These are phyloP conservation scores for Xerocomellus intermedius DNA, from an alignment of 768 basidiomycete genomes.

Conservation along the genomic window DNA sequence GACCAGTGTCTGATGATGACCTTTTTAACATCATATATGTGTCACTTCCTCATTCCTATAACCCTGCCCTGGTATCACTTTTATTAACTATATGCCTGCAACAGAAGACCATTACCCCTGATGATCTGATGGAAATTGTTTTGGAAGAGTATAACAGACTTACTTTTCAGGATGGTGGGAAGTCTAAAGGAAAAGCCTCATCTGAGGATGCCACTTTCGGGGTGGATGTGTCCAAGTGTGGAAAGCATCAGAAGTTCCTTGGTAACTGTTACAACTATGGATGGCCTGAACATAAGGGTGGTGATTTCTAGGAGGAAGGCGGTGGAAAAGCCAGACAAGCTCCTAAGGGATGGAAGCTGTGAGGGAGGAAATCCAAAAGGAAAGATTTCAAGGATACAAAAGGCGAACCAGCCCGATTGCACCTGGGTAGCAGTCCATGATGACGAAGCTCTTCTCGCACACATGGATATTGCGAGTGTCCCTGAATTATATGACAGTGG, in stretches of 20 bases:
- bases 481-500: not conserved
- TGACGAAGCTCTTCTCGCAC: not conserved
- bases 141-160: not conserved
- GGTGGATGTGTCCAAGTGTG: too few relatives aligned
- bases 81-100: not conserved
- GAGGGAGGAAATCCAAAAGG: too few relatives aligned
- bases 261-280: too few relatives aligned
- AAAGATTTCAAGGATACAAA: not conserved
- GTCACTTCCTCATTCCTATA: not conserved
- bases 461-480: not conserved
- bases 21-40: not conserved
- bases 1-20: not conserved
- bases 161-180: too few relatives aligned
- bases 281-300: too few relatives aligned
- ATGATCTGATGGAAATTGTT: not conserved
- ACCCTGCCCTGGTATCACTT: not conserved
- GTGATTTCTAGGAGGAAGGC: too few relatives aligned
- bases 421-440: too few relatives aligned
- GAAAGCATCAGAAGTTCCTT: too few relatives aligned
- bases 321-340: too few relatives aligned
- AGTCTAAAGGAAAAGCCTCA: too few relatives aligned
- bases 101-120: not conserved
- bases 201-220: too few relatives aligned
- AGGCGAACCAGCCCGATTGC: not conserved
- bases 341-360: too few relatives aligned